These are phyloP conservation scores for Lentinula edodes DNA, from an alignment of 768 basidiomycete genomes.

Conservation along the genomic window DNA sequence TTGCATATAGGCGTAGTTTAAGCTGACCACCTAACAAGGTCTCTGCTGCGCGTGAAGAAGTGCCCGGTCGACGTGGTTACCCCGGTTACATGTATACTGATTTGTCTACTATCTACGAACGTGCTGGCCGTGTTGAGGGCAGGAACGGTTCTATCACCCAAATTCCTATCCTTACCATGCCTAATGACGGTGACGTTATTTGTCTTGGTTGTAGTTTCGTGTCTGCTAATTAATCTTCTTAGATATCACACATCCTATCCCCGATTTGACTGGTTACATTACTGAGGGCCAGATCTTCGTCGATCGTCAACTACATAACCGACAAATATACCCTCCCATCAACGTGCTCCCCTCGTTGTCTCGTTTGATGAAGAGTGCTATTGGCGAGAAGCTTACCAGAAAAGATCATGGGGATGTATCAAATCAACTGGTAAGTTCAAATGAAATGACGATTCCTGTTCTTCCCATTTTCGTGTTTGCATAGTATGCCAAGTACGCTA, in stretches of 20 bases:
- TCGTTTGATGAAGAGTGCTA: conserved; percentile 99
- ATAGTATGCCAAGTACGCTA: conserved; percentile 97
- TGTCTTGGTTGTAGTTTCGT: conserved; percentile 10
- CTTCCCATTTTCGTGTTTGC: conserved; percentile 4
- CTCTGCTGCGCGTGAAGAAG: conserved; percentile 98
- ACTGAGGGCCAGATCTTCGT: conserved; percentile 99
- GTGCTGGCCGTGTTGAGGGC: conserved; percentile 96
- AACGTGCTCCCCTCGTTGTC: conserved; percentile 98
- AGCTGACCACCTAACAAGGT: conserved; percentile 44
- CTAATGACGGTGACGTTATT: conserved; percentile 81
- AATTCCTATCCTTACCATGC: conserved; percentile 99
- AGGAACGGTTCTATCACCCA: conserved; percentile 99
- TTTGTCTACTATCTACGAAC: conserved; percentile 98
- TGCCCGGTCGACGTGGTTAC: conserved; percentile 98
- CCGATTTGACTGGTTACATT: conserved; percentile 98
- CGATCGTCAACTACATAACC: conserved; percentile 94
- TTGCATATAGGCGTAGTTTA: conserved; percentile 9
- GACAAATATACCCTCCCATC: conserved; percentile 98
- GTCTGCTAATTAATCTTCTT: conserved; percentile 10
- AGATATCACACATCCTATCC: conserved; percentile 99
- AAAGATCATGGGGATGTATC: conserved; percentile 99
- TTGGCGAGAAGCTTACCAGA: conserved; percentile 94
- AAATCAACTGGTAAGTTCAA: conserved; percentile 80
- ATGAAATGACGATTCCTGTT: conserved; percentile 7
- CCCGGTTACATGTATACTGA: conserved; percentile 99